phyloP scores from a whole-genome alignment of 225 moss, liverwort and hornwort genomes.

The Bryoerythrophyllum caledonicum region DNA sequence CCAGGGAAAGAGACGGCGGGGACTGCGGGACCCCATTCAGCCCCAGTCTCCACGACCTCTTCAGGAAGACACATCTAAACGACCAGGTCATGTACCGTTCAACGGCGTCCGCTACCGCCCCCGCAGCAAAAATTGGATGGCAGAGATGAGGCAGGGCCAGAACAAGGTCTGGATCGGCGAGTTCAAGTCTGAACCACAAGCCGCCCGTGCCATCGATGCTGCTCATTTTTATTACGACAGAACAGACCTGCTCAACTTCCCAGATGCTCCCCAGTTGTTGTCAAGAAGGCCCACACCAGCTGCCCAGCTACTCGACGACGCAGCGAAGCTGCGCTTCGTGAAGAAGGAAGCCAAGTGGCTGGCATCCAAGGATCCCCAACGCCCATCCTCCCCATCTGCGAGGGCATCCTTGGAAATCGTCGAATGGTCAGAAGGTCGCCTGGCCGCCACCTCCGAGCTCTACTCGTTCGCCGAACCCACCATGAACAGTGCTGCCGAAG shows the following conservation, averaged over 20 bases:
- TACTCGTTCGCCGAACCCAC: not conserved
- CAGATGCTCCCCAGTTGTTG: not conserved
- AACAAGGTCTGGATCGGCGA: not conserved
- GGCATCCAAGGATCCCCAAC: not conserved
- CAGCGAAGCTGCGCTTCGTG: not conserved
- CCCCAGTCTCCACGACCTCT: not conserved
- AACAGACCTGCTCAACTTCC: not conserved
- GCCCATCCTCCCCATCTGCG: not conserved
- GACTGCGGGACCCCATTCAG: not conserved
- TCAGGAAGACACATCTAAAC: not conserved
- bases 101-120: not conserved
- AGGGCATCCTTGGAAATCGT: not conserved
- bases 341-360: conserved; percentile 17
- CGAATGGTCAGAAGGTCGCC: not conserved
- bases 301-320: not conserved
- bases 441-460: not conserved
- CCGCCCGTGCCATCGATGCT: conserved; percentile 2
- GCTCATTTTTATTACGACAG: conserved; percentile 7
- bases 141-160: not conserved
- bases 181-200: not conserved
- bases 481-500: too few species aligned
- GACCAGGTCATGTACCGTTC: not conserved
- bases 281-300: not conserved
- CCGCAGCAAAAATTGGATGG: rapidly evolving
- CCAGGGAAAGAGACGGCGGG: not conserved